Evolutionary conservation across 2,329 filamentous ascomycete species (phyloP).

Genomic region (Graphilbum sp.): DNA sequence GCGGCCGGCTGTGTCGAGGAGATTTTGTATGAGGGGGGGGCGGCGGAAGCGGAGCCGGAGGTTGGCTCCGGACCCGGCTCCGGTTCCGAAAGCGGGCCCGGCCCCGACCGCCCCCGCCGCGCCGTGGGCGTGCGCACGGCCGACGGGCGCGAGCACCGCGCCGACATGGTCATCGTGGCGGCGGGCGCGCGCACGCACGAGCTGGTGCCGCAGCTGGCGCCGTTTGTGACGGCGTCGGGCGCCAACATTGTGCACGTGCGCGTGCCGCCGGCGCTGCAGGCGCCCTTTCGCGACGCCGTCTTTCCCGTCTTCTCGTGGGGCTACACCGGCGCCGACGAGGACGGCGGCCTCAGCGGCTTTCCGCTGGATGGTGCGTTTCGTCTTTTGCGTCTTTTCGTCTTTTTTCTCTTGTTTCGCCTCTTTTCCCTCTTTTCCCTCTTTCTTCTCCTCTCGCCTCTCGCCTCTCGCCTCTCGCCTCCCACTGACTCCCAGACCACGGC

Average conservation of each 20-base stretch:
- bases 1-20: neutral
- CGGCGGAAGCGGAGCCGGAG: no score
- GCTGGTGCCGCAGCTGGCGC: neutral
- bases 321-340: neutral
- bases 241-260: slow-evolving; percentile 1
- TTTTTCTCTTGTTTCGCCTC: no score
- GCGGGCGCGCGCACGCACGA: neutral
- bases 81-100: no score
- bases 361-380: slow-evolving; percentile 1
- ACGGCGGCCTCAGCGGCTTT: neutral
- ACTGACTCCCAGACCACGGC: neutral
- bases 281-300: neutral
- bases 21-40: no score
- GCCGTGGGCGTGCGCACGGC: neutral
- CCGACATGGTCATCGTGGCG: neutral
- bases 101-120: neutral
- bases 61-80: no score
- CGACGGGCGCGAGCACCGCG: slow-evolving; percentile 1
- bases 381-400: no score
- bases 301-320: neutral
- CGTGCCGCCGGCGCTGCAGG: neutral
- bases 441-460: neutral
- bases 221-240: neutral
- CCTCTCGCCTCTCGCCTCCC: no score
- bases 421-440: neutral